Evolutionary conservation across 352 stramenopile species (phyloP).

Genomic region (Pythium diclinum): DNA sequence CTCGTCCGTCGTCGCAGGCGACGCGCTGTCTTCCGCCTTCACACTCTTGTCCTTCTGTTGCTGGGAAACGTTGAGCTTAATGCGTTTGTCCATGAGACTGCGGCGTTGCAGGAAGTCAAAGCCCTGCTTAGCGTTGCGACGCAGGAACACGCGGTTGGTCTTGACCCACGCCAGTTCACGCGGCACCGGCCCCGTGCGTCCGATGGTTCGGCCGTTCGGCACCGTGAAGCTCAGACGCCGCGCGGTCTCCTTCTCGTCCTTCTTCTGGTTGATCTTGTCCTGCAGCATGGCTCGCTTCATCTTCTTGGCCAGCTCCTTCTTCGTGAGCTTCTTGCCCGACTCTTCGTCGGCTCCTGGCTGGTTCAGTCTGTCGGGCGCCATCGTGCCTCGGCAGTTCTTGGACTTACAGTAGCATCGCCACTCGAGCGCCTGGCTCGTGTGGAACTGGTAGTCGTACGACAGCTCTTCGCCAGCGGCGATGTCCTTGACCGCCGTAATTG

Average conservation of each 20-base stretch:
- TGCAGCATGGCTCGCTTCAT: conserved; percentile 64
- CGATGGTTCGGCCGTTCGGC: conserved; percentile 51
- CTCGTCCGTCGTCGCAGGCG: conserved; percentile 26
- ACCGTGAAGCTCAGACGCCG: conserved; percentile 62
- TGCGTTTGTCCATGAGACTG: conserved; percentile 43
- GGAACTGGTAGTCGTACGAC: conserved; percentile 95
- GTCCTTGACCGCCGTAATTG: conserved; percentile 89
- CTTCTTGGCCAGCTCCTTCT: conserved; percentile 72
- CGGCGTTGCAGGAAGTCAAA: conserved; percentile 79
- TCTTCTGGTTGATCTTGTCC: conserved; percentile 63
- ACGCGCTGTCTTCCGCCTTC: conserved; percentile 24
- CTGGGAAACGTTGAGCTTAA: conserved; percentile 13
- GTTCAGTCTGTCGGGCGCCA: conserved; percentile 82
- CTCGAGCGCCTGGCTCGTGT: conserved; percentile 81
- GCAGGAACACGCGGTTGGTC: conserved; percentile 49
- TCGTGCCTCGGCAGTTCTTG: conserved; percentile 79
- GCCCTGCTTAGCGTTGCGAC: conserved; percentile 54
- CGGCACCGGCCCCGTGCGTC: conserved; percentile 47
- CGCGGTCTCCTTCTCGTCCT: conserved; percentile 62
- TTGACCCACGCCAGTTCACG: conserved; percentile 65
- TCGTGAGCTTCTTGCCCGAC: conserved; percentile 65
- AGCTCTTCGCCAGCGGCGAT: conserved; percentile 89
- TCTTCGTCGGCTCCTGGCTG: conserved; percentile 26
- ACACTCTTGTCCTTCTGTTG: conserved; percentile 23
- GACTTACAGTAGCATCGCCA: conserved; percentile 87